Conservation (phyloP, 2,329 filamentous ascomycete genomes). For the Hymenoscyphus salicellus region DNA sequence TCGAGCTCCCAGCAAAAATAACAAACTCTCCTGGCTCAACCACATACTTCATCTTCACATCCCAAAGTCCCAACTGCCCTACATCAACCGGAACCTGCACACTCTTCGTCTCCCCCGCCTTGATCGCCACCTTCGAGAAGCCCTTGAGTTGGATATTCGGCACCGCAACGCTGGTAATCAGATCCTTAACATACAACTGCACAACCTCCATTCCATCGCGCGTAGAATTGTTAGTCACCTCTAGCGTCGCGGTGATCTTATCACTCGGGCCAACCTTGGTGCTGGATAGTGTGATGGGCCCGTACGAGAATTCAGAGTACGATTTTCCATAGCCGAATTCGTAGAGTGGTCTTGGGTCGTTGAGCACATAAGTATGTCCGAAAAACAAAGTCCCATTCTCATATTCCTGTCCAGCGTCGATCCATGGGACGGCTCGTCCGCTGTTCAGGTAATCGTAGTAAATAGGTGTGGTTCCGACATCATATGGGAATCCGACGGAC, state of each 20-base stretch:
- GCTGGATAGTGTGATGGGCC: constrained; percentile 45
- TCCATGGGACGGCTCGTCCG: constrained; percentile 63
- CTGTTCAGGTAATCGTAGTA: constrained; percentile 74
- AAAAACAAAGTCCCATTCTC: constrained; percentile 72
- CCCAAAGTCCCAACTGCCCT: constrained; percentile 70
- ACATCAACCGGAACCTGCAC: constrained; percentile 60
- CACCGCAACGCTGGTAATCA: constrained; percentile 58
- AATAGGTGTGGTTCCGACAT: constrained; percentile 63
- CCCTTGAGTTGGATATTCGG: constrained; percentile 65
- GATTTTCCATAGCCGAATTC: constrained; percentile 82
- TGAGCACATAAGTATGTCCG: constrained; percentile 86
- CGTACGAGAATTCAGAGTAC: constrained; percentile 60
- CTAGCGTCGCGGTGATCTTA: constrained; percentile 50
- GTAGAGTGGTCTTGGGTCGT: constrained; percentile 70
- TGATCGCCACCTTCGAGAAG: constrained; percentile 65
- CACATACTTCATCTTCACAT: constrained; percentile 67
- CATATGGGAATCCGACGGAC: constrained; percentile 67
- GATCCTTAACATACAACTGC: constrained; percentile 53
- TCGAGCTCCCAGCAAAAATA: constrained; percentile 59
- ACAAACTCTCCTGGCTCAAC: constrained; percentile 69
- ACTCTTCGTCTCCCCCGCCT: constrained; percentile 49
- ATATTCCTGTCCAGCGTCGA: constrained; percentile 65
- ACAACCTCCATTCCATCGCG: constrained; percentile 52
- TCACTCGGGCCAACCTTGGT: constrained; percentile 40
- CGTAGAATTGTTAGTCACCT: constrained; percentile 59